A percentile compares a stretch with the other conserved stretches of the same genome.
Conservation (phyloP, 768 basidiomycete species). For the Phylloporus scabripes region DNA sequence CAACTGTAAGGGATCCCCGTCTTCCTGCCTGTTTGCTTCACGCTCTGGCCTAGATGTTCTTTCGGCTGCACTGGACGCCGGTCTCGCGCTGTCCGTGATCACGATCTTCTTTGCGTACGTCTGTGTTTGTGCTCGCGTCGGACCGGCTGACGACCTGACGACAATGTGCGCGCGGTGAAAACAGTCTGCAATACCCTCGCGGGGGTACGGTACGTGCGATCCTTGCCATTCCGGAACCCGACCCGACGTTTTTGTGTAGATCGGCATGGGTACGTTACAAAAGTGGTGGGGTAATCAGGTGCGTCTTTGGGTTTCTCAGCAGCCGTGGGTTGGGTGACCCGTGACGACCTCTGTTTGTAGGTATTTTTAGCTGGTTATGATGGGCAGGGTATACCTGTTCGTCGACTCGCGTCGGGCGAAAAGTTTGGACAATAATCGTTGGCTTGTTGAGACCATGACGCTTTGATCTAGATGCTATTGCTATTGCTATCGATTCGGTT, state of each 20-base stretch:
- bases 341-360: constrained; percentile 7
- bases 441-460: too few relatives aligned
- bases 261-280: constrained; percentile 17
- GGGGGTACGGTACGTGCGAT: constrained; percentile 18
- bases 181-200: constrained; percentile 25
- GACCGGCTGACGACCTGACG: background rate
- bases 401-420: constrained; percentile 18
- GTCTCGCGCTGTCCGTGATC: constrained; percentile 60
- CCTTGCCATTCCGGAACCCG: background rate
- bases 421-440: constrained; percentile 16
- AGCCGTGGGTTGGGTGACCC: background rate
- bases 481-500: background rate
- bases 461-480: background rate
- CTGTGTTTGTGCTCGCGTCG: background rate
- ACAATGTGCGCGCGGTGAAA: too few relatives aligned
- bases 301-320: background rate
- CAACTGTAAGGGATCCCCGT: constrained; percentile 46
- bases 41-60: constrained; percentile 47
- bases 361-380: constrained; percentile 21
- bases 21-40: background rate
- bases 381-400: constrained; percentile 23
- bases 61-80: constrained; percentile 71
- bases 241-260: constrained; percentile 7
- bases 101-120: constrained; percentile 64
- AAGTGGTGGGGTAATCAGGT: constrained; percentile 30